Conservation (phyloP, 2,329 filamentous ascomycete genomes). For the Mycosphaerella sp. region DNA sequence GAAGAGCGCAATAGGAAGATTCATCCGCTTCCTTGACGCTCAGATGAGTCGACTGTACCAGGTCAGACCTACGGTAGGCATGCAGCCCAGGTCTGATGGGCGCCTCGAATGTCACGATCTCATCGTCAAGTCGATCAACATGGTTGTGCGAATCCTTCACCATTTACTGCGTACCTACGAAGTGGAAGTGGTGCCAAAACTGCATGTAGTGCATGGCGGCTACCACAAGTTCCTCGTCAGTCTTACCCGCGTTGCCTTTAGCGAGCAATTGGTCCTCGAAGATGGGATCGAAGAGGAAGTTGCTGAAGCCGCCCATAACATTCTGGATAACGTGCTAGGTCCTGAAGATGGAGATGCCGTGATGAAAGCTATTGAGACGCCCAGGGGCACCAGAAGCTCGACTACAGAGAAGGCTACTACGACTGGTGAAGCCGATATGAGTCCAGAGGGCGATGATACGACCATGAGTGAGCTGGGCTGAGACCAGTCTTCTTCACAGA, state of each 20-base stretch:
- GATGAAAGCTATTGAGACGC: constrained; percentile 39
- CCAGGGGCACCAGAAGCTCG: constrained; percentile 21
- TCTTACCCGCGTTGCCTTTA: constrained; percentile 78
- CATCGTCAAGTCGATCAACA: constrained; percentile 50
- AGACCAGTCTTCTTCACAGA: not conserved
- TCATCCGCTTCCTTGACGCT: constrained; percentile 70
- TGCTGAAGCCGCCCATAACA: constrained; percentile 69
- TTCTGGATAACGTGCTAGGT: constrained; percentile 74
- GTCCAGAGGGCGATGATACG: constrained; percentile 14
- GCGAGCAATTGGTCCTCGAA: constrained; percentile 72
- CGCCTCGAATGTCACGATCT: constrained; percentile 32
- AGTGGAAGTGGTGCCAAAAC: constrained; percentile 63
- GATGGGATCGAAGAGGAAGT: constrained; percentile 69
- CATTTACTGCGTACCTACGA: constrained; percentile 53
- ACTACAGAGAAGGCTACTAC: constrained; percentile 12
- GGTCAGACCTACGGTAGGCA: constrained; percentile 23
- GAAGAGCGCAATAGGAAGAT: constrained; percentile 61
- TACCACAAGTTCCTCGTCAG: constrained; percentile 76
- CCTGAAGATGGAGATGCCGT: constrained; percentile 67
- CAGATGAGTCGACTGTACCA: constrained; percentile 57
- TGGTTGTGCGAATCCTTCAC: constrained; percentile 55
- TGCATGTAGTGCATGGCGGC: constrained; percentile 62
- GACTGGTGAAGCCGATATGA: constrained; percentile 1
- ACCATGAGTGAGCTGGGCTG: constrained; percentile 22
- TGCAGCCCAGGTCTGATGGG: not conserved